phyloP scores from a whole-genome alignment of 2,329 filamentous ascomycete genomes.

The Fusarium torulosum region DNA sequence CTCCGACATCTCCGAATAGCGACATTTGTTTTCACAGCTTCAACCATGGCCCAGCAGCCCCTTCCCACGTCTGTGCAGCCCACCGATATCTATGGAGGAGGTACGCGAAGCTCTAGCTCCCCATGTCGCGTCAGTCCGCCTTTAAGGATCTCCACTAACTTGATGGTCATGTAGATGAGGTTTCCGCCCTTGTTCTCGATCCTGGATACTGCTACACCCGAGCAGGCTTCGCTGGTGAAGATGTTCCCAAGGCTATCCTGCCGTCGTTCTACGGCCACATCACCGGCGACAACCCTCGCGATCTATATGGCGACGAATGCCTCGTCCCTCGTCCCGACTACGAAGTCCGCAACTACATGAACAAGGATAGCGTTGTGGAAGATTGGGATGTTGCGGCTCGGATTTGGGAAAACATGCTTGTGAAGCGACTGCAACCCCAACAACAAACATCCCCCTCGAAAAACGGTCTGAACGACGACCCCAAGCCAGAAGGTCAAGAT shows the following conservation, averaged over 20 bases:
- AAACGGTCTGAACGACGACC: conserved; percentile 82
- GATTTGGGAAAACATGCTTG: conserved; percentile 93
- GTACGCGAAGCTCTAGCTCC: conserved; percentile 54
- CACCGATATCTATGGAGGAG: conserved; percentile 74
- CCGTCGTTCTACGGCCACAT: conserved; percentile 87
- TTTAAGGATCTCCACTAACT: conserved; percentile 37
- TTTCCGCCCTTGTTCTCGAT: conserved; percentile 96
- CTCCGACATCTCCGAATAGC: conserved; percentile 25
- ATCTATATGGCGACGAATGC: conserved; percentile 90
- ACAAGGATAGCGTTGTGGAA: conserved; percentile 88
- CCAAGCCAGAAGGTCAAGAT: conserved; percentile 69
- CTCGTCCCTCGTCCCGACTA: conserved; percentile 81
- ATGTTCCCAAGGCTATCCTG: conserved; percentile 92
- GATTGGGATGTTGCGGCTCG: conserved; percentile 94
- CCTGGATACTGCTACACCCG: conserved; percentile 92
- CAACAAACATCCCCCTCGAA: conserved; percentile 76
- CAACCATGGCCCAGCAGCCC: conserved; percentile 67
- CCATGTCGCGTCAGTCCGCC: conserved; percentile 33
- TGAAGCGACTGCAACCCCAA: conserved; percentile 85
- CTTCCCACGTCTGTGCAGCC: conserved; percentile 68
- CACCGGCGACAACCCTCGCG: conserved; percentile 60
- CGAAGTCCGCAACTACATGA: conserved; percentile 93
- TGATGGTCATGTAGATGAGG: conserved; percentile 77
- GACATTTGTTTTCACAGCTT: conserved; percentile 12
- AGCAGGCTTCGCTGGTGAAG: conserved; percentile 97